phyloP scores from a whole-genome alignment of 192 early-diverging fungal genomes.

The Umbelopsis sp. region DNA sequence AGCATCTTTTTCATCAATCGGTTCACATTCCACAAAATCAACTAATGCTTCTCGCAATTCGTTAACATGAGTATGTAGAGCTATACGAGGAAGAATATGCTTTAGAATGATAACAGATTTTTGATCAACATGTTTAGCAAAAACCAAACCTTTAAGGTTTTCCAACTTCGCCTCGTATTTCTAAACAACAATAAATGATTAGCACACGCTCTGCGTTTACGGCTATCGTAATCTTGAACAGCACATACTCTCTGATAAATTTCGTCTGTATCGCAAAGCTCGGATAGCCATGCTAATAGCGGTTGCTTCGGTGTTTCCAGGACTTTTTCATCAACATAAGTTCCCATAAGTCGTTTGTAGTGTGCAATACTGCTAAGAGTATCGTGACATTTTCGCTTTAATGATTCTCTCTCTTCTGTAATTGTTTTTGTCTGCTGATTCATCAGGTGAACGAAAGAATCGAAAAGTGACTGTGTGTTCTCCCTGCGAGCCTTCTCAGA shows the following conservation, averaged over 20 bases:
- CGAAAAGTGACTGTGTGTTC: neutral
- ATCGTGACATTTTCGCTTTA: conserved; percentile 10
- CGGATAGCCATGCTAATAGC: neutral
- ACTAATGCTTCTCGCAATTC: conserved; percentile 7
- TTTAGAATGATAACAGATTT: neutral
- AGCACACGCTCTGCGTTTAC: neutral
- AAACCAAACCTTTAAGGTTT: conserved; percentile 18
- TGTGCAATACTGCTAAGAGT: neutral
- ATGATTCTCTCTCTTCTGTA: conserved; percentile 1
- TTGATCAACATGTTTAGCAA: neutral
- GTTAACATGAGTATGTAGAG: conserved; percentile 23
- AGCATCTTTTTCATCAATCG: conserved; percentile 7
- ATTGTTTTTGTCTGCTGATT: conserved; percentile 7
- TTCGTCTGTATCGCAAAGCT: conserved; percentile 11
- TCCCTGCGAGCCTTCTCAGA: conserved; percentile 4
- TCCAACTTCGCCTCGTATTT: conserved; percentile 22
- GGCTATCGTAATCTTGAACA: neutral
- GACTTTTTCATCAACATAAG: neutral
- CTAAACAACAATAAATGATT: neutral
- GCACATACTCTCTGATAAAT: conserved; percentile 5
- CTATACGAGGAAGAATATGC: neutral
- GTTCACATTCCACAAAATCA: conserved; percentile 19
- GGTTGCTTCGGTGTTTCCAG: neutral
- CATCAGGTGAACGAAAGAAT: neutral
- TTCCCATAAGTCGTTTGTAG: conserved; percentile 9